A percentile compares a stretch with the other conserved stretches of the same genome.
phyloP scores from a whole-genome alignment of 2,329 filamentous ascomycete species.

The Hymenoscyphus repandus region DNA sequence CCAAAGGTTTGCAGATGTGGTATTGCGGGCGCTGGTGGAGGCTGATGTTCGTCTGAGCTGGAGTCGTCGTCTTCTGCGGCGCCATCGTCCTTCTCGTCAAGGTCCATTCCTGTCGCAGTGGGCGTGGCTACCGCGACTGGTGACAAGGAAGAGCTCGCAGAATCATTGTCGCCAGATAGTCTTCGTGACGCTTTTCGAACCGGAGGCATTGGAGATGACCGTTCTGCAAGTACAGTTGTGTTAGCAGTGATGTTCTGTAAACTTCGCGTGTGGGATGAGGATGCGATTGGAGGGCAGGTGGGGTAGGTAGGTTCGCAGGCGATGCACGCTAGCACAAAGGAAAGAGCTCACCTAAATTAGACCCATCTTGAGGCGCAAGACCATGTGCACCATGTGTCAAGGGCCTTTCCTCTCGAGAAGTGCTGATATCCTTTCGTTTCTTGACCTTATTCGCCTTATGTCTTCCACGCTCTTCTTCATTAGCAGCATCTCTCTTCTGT shows the following conservation, averaged over 20 bases:
- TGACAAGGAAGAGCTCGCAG: conserved; percentile 55
- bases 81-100: conserved; percentile 48
- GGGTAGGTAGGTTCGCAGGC: too few relatives aligned
- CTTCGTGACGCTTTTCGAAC: conserved; percentile 17
- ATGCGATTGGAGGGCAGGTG: too few relatives aligned
- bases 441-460: conserved; percentile 61
- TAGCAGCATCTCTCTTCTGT: conserved; percentile 39
- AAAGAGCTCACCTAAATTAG: conserved; percentile 46
- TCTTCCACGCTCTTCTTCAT: conserved; percentile 43
- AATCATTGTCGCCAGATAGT: conserved; percentile 38
- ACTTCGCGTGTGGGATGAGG: too few relatives aligned
- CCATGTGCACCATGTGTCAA: conserved; percentile 58
- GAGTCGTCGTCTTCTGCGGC: conserved; percentile 41
- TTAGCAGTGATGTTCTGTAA: not conserved
- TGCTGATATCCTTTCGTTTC: conserved; percentile 69
- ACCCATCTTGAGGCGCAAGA: conserved; percentile 58
- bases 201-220: conserved; percentile 19
- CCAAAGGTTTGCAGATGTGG: conserved; percentile 78
- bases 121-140: conserved; percentile 46
- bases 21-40: conserved; percentile 53
- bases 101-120: conserved; percentile 45
- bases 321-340: not conserved
- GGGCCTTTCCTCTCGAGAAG: conserved; percentile 53
- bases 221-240: conserved; percentile 11
- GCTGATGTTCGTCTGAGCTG: conserved; percentile 54